Conservation (phyloP, 352 stramenopile species). For the Thalassiosira oceanica region DNA sequence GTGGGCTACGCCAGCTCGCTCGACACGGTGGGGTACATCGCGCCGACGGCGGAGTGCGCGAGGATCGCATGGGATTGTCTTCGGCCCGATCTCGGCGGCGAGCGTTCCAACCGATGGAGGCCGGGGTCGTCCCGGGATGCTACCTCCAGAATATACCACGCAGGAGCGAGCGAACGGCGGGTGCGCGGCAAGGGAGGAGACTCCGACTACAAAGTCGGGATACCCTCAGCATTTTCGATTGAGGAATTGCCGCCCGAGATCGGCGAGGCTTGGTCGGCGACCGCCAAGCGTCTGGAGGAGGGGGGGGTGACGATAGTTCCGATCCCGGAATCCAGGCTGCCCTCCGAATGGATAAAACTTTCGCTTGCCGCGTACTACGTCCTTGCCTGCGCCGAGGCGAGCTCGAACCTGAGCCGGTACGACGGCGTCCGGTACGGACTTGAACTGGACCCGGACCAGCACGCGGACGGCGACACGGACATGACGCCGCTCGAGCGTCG, state of each 20-base stretch:
- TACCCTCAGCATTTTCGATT: constrained; percentile 93
- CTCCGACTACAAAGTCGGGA: constrained; percentile 85
- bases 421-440: constrained; percentile 87
- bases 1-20: constrained; percentile 95
- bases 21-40: constrained; percentile 93
- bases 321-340: constrained; percentile 63
- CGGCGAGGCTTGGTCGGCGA: constrained; percentile 83
- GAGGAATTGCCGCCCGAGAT: constrained; percentile 87
- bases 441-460: constrained; percentile 19
- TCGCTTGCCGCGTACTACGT: constrained; percentile 97
- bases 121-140: constrained; percentile 36
- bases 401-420: constrained; percentile 96
- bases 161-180: neutral
- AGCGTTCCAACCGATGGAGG: constrained; percentile 9
- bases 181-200: constrained; percentile 2
- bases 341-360: constrained; percentile 75
- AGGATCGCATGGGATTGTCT: constrained; percentile 51
- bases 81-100: constrained; percentile 6
- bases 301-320: constrained; percentile 64
- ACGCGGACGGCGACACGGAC: constrained; percentile 4
- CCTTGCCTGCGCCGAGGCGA: constrained; percentile 95
- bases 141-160: constrained; percentile 49
- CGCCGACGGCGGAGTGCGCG: constrained; percentile 80
- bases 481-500: constrained; percentile 57
- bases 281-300: constrained; percentile 44